phyloP scores from a whole-genome alignment of 1,139 yeast species.

The Meyerozyma elateridarum region DNA sequence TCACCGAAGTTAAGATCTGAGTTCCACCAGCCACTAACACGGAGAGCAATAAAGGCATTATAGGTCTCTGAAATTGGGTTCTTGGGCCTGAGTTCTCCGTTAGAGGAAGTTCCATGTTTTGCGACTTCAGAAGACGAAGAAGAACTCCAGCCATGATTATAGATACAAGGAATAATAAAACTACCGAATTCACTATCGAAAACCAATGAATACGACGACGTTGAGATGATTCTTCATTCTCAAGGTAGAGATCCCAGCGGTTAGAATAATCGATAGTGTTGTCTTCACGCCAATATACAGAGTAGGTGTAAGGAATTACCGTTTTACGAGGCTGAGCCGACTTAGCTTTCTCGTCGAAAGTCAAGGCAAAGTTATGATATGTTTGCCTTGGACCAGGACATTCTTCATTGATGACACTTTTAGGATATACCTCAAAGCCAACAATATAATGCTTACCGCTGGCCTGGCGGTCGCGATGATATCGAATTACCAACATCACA shows the following conservation, averaged over 20 bases:
- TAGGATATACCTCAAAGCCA: conserved; percentile 89
- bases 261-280: conserved; percentile 58
- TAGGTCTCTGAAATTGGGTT: conserved; percentile 31
- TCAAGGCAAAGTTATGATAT: conserved; percentile 50
- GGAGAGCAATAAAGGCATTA: conserved; percentile 41
- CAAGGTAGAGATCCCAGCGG: conserved; percentile 73
- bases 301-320: conserved; percentile 71
- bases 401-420: conserved; percentile 60
- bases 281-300: conserved; percentile 90
- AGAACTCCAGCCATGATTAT: conserved; percentile 61
- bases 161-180: conserved; percentile 54
- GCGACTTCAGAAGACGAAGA: conserved; percentile 44
- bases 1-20: conserved; percentile 59
- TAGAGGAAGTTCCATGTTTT: too few species aligned
- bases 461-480: conserved; percentile 47
- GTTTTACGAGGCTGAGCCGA: conserved; percentile 19
- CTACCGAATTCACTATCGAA: conserved; percentile 61
- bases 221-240: conserved; percentile 45
- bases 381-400: conserved; percentile 68
- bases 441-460: conserved; percentile 58
- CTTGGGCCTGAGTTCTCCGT: not conserved
- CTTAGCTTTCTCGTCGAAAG: conserved; percentile 15
- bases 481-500: conserved; percentile 73
- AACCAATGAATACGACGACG: conserved; percentile 61
- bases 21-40: conserved; percentile 69